Evolutionary conservation across 495 filamentous ascomycete genomes (phyloP), one percentile per base, ranked within the genome.

Genomic region (Opeltia flavorubescens): DNA sequence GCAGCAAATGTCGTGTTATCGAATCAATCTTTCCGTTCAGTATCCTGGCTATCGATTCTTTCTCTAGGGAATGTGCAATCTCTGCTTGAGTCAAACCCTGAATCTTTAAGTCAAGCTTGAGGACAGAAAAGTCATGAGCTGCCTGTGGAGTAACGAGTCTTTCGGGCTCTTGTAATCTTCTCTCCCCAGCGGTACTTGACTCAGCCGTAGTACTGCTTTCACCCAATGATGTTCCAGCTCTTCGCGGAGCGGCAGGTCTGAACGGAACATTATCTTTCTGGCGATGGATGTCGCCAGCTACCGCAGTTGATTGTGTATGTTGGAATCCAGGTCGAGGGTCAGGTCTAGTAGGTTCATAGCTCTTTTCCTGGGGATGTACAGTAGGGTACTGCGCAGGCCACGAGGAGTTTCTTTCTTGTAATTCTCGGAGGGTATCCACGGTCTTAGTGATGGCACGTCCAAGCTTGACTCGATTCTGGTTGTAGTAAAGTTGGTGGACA

Each of bases 311-410:
- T 46, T 74, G 68, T 20, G 74, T 66, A 42, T 81, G 78, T 3
- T 69, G 63, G 39, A 85, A 50, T 3, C 66, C 66, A 15, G 73
- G 75, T 43, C 72, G 48, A 20, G 52, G 30, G 12, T 62, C 50
- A 6, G 68, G 67, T 47, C 64, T 64, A 9, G 68, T 58, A 9
- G 64, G 49, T 9, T 63, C 56, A 20, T 71, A 63, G 20, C 25
- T 21, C 25, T 13, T 25, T 43, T 63, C 57, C 26, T 71, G 74
- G 27, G 72, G 59, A 57, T 86, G 80, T 12, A 94, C 81, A 13
- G 89, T 85, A 42, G 91, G 93, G 58, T 98, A 98, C 55, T 89
- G 84, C 29, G 88, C 88, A 4, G 91, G 93, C 91, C 93, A 96
- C 61, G 76, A 73, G 25, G 80, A 65, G 53, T 98, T 98, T 73